These are phyloP conservation scores for Flueggea neowawraea DNA, from an alignment of 441 rosid species.

Conservation along the genomic window DNA sequence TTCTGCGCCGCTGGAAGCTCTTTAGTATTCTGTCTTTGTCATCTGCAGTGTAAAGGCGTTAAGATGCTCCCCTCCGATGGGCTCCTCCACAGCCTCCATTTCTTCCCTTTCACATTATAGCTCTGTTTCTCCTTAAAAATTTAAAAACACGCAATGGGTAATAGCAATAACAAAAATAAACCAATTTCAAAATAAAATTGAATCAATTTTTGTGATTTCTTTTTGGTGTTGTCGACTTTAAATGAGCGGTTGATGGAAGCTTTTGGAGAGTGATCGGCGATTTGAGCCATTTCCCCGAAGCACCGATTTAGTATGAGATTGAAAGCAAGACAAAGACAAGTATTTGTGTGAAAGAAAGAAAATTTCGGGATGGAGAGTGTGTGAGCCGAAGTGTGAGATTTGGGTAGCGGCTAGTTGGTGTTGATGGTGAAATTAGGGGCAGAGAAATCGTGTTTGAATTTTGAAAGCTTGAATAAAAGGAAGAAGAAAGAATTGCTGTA, in stretches of 20 bases:
- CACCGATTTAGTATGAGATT: conserved; percentile 54
- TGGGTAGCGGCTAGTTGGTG: too few species aligned
- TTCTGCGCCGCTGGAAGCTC: too few species aligned
- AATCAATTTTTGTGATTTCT: background rate
- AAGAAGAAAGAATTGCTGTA: conserved; percentile 4
- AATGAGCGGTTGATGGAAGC: conserved; percentile 30
- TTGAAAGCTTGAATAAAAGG: conserved; percentile 25
- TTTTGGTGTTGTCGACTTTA: conserved; percentile 9
- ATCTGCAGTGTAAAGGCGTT: too few species aligned
- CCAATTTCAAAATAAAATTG: background rate
- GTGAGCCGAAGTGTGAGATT: background rate
- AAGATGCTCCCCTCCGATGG: conserved; percentile 61
- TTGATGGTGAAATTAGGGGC: background rate
- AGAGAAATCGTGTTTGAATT: conserved; percentile 22
- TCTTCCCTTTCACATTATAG: conserved; percentile 44
- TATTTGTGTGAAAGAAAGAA: too few species aligned
- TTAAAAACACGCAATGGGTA: background rate
- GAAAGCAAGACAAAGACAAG: too few species aligned
- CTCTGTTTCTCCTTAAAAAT: conserved; percentile 37
- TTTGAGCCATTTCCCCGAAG: conserved; percentile 81
- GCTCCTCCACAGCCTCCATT: conserved; percentile 91
- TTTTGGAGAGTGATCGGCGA: conserved; percentile 55
- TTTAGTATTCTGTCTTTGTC: too few species aligned
- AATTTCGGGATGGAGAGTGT: conserved; percentile 11
- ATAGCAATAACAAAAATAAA: background rate